Base-by-base conservation (phyloP, 768 basidiomycete species). In the Leccinum olivaceopallidum region DNA sequence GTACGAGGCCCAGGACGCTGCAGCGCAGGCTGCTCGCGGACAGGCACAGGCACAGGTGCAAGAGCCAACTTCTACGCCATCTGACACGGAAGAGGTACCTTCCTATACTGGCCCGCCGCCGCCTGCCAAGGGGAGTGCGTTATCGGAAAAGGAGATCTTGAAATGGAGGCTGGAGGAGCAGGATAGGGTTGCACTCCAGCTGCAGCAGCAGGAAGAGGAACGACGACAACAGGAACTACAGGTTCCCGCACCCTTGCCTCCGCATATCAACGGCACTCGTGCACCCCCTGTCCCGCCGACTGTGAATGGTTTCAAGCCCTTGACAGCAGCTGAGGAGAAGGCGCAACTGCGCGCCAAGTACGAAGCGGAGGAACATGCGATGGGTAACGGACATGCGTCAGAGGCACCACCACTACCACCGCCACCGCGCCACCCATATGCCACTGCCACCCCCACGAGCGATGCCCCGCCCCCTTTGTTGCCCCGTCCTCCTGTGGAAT, bases 301-400 rank as follows among this genome's bases (percentile, higher is more conserved):
- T 9, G 10, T 65, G 22, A 64, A 67, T 39, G 66, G 72, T 7
- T 63, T 62, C 26, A 71, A 65, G 20, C 74, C 76, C 20, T 73
- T 92, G 55, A 86, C 87, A 2, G 91, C 92, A 3, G 85, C 84
- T 0, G 90, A 93, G 66, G 92, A 94, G 74, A 93, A 94, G 76
- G 89, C 88, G 22, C 71, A 83, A 59, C 71, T 93, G 12, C 79
- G 76, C 39, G 87, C 88, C 5, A 82, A 80, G 70, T 90, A 83
- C 63, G 89, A 83, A 28, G 81, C 80, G 1, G 83, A 86, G 64
- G 83, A 88, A 34, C 73, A 63, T 18, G 39, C 22, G 9, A 60
- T 60, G 20, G 53, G 60, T 0, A 77, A 77, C 53, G 78, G 72
- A 8, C 22, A 71, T 16, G 47, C 34, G 89, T 1, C 90, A 47